A percentile compares a stretch with the other conserved stretches of the same genome.
These are phyloP conservation scores for Boletus reticuloceps DNA, from an alignment of 768 basidiomycete species.

Conservation along the genomic window DNA sequence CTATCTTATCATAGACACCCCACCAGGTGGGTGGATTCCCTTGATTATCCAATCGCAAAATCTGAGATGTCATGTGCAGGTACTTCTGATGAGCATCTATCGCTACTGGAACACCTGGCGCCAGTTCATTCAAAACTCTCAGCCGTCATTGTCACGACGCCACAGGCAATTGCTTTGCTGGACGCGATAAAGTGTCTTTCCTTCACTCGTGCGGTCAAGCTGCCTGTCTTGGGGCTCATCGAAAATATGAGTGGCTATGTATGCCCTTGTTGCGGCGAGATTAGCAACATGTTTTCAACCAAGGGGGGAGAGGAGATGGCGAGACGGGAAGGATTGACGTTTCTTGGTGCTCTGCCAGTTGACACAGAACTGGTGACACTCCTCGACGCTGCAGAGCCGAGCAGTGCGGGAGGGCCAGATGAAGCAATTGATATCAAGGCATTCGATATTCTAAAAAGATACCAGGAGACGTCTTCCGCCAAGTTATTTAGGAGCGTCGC, in stretches of 20 bases:
- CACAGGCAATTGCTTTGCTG: slow-evolving; percentile 93
- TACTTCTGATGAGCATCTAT: slow-evolving; percentile 98
- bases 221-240: slow-evolving; percentile 88
- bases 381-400: slow-evolving; percentile 62
- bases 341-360: slow-evolving; percentile 88
- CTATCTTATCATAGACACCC: slow-evolving; percentile 92
- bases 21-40: slow-evolving; percentile 68
- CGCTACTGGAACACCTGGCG: slow-evolving; percentile 89
- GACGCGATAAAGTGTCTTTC: slow-evolving; percentile 97
- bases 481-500: slow-evolving; percentile 65
- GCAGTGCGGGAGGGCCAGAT: slow-evolving; percentile 16
- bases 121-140: slow-evolving; percentile 76
- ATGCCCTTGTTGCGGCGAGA: slow-evolving; percentile 95
- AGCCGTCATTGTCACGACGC: slow-evolving; percentile 92
- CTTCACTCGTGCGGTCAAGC: slow-evolving; percentile 83
- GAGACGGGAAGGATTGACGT: slow-evolving; percentile 62
- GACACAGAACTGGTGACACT: slow-evolving; percentile 88
- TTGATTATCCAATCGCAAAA: not conserved
- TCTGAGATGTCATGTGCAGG: slow-evolving; percentile 46
- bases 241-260: slow-evolving; percentile 99
- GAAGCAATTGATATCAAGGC: slow-evolving; percentile 26
- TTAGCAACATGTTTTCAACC: slow-evolving; percentile 92
- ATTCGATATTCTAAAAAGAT: slow-evolving; percentile 58
- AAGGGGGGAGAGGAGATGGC: slow-evolving; percentile 93
- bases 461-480: slow-evolving; percentile 66